phyloP scores from a whole-genome alignment of 2,329 filamentous ascomycete species.

The Fusarium sp. region DNA sequence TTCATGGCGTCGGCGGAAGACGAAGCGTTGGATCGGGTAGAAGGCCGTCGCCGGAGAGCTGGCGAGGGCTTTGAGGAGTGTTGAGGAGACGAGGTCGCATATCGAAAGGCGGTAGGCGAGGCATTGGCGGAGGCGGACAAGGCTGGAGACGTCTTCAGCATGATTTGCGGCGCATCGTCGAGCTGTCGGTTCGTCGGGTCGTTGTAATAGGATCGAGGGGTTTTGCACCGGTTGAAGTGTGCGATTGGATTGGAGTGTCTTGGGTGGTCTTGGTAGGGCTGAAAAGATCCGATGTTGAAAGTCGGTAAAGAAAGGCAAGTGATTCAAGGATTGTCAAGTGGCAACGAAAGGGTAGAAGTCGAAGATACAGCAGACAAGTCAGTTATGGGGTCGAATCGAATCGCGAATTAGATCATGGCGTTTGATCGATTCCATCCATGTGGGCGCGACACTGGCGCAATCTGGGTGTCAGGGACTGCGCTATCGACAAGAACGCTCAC shows the following conservation, averaged over 20 bases:
- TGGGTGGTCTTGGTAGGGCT: constrained; percentile 25
- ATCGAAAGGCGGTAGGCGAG: constrained; percentile 64
- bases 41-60: constrained; percentile 48
- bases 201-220: constrained; percentile 28
- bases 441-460: constrained; percentile 44
- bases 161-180: constrained; percentile 67
- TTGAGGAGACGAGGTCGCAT: constrained; percentile 51
- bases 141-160: constrained; percentile 72
- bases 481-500: constrained; percentile 54
- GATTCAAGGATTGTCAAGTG: constrained; percentile 32
- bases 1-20: constrained; percentile 47
- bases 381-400: constrained; percentile 43
- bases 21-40: constrained; percentile 43
- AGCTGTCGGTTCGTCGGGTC: constrained; percentile 39
- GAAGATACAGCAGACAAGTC: constrained; percentile 17
- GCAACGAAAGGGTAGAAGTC: constrained; percentile 31
- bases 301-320: constrained; percentile 29
- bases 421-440: constrained; percentile 46
- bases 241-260: constrained; percentile 16
- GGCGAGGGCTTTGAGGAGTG: constrained; percentile 47
- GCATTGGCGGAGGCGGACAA: constrained; percentile 66
- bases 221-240: constrained; percentile 35
- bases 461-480: constrained; percentile 40
- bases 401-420: constrained; percentile 50
- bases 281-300: constrained; percentile 24